These are phyloP conservation scores for Brassica cretica DNA, from an alignment of 345 rosid genomes.

Conservation along the genomic window DNA sequence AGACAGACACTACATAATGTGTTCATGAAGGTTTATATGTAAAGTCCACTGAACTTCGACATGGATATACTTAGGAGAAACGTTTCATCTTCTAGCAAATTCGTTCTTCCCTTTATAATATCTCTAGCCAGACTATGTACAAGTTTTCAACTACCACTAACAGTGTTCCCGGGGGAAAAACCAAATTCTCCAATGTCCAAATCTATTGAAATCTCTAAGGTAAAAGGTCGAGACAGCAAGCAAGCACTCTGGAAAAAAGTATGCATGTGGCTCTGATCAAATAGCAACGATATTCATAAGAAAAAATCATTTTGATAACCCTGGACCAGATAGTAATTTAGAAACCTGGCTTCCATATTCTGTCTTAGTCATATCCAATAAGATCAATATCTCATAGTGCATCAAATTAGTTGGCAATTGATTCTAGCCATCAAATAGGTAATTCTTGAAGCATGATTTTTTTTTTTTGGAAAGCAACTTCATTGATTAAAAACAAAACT, in stretches of 20 bases:
- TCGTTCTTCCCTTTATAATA: slow-evolving; percentile 6
- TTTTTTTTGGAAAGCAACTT: too few relatives aligned
- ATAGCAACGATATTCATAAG: slow-evolving; percentile 2
- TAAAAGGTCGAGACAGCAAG: slow-evolving; percentile 15
- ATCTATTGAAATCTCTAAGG: slow-evolving; percentile 3
- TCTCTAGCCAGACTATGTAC: slow-evolving; percentile 3
- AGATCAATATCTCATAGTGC: background rate
- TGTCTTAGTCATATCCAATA: slow-evolving; percentile 16
- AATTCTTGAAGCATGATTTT: background rate
- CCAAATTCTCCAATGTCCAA: background rate
- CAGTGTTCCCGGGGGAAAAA: background rate
- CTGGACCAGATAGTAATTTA: slow-evolving; percentile 14
- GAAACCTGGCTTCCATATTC: slow-evolving; percentile 13
- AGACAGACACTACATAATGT: background rate
- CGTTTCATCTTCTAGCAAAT: background rate
- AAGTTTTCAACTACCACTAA: slow-evolving; percentile 21
- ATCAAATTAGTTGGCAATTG: slow-evolving; percentile 25
- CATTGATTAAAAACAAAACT: too few relatives aligned
- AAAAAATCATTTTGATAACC: background rate
- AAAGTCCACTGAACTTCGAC: background rate
- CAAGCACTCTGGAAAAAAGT: background rate
- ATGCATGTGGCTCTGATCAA: slow-evolving; percentile 12
- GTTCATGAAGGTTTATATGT: background rate
- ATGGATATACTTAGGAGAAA: background rate
- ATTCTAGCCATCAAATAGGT: slow-evolving; percentile 9